Percentiles rank a stretch among this genome's conserved stretches.
phyloP scores from a whole-genome alignment of 306 rosid species.

The Corylus avellana region DNA sequence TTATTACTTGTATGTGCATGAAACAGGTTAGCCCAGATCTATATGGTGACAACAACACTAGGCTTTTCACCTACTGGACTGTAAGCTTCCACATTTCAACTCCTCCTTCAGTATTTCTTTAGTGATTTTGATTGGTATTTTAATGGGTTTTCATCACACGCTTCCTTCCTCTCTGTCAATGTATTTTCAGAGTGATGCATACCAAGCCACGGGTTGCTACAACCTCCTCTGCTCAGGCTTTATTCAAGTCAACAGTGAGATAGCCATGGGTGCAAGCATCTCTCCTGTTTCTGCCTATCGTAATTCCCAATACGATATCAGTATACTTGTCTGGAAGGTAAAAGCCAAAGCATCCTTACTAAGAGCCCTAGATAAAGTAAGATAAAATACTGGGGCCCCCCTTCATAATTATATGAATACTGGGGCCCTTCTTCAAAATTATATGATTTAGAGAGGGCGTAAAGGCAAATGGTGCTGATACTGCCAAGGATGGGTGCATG shows the following conservation, averaged over 20 bases:
- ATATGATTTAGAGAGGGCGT: background rate
- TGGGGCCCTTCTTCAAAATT: background rate
- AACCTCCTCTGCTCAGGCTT: conserved; percentile 99
- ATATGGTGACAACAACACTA: conserved; percentile 92
- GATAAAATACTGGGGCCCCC: background rate
- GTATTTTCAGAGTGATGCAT: conserved; percentile 84
- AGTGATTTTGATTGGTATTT: background rate
- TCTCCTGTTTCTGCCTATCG: conserved; percentile 70
- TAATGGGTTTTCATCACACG: background rate
- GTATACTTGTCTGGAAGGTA: conserved; percentile 99
- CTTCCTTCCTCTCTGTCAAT: background rate
- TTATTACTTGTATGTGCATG: conserved; percentile 10
- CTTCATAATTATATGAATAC: background rate
- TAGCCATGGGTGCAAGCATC: conserved; percentile 99
- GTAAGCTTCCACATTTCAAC: conserved; percentile 42
- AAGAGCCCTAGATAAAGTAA: background rate
- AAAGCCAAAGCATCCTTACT: conserved; percentile 20
- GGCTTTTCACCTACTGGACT: conserved; percentile 98
- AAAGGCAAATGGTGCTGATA: conserved; percentile 11
- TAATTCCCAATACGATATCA: conserved; percentile 82
- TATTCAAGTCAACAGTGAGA: conserved; percentile 80
- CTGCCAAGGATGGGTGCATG: conserved; percentile 1
- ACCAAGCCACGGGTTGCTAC: conserved; percentile 99
- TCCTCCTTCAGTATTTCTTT: background rate
- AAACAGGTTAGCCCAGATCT: conserved; percentile 94